Evolutionary conservation across 192 early-diverging fungal species (phyloP), one percentile per base, ranked within the genome.

Genomic region (Gigaspora rosea): DNA sequence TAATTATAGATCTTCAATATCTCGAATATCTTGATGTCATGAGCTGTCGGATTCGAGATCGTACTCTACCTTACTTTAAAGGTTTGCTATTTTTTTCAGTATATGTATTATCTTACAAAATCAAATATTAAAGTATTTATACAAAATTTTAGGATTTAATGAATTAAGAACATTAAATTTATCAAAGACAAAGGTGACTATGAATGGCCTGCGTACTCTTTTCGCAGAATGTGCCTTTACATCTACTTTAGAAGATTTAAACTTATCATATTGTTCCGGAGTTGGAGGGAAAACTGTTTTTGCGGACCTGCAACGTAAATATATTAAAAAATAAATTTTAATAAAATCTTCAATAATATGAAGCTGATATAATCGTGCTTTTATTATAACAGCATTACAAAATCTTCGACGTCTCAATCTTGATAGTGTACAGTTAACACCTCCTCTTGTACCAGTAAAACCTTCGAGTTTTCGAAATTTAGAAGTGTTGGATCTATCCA

Each of bases 111-210:
- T 35, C 11, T 62, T 15, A 12, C 10, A 9, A 10, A 62, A 10
- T 5, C 33, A 33, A 13, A 11, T 62, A 13, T 33, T 62, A 15
- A 13, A 41, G 41, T 32, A 32, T 33, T 35, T 33, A 33, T 33
- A 33, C 27, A 62, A 62, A 62, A 62, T 33, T 15, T 15, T 15
- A 62, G 61, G 9, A 1, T 63, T 63, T 35, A 8, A 16, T 2
- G 33, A 63, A 33, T 35, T 63, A 63, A 13, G 13, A 11, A 5
- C 27, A 7, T 33, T 63, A 35, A 63, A 63, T 63, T 32, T 63
- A 15, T 63, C 61, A 16, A 63, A 63, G 32, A 63, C 61, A 63
- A 63, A 63, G 33, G 61, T 63, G 4, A 63, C 61, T 33, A 63
- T 63, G 0, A 5, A 6, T 35, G 61, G 61, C 27, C 16, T 63